Percentiles rank a stretch among this genome's conserved stretches.
These are phyloP conservation scores for Trichoderma virens DNA, from an alignment of 495 filamentous ascomycete species.

Conservation along the genomic window DNA sequence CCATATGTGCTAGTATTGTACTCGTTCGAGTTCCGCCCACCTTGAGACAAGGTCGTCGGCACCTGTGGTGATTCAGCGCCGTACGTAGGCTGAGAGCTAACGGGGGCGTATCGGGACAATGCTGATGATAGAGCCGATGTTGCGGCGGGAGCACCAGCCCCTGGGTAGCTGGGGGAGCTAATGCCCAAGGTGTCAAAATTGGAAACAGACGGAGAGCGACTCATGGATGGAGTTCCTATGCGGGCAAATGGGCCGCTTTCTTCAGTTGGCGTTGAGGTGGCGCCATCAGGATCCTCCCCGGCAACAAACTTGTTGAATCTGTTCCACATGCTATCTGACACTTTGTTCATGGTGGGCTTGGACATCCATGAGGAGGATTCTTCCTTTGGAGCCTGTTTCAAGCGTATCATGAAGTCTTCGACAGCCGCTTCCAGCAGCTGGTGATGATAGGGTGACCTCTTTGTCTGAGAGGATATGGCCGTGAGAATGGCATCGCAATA, in stretches of 20 bases:
- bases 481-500: conserved; percentile 82
- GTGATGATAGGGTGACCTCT: conserved; percentile 77
- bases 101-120: conserved; percentile 3
- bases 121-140: conserved; percentile 1
- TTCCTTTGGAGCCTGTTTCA: conserved; percentile 78
- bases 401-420: conserved; percentile 73
- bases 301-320: conserved; percentile 92
- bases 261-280: conserved; percentile 46
- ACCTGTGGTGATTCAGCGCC: neutral
- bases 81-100: neutral
- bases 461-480: conserved; percentile 75
- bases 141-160: conserved; percentile 25
- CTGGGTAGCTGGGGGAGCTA: conserved; percentile 24
- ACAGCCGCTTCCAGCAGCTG: conserved; percentile 60
- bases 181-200: conserved; percentile 64
- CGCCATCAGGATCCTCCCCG: conserved; percentile 69
- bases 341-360: conserved; percentile 89
- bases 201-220: conserved; percentile 65
- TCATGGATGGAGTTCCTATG: conserved; percentile 74
- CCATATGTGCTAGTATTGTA: conserved; percentile 22
- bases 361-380: conserved; percentile 68
- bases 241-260: conserved; percentile 75
- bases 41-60: neutral
- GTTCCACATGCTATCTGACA: conserved; percentile 78
- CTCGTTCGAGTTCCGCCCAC: conserved; percentile 9